Evolutionary conservation across 768 basidiomycete species (phyloP), one percentile per base, ranked within the genome.

Genomic region (Lactarius pseudohatsudake): DNA sequence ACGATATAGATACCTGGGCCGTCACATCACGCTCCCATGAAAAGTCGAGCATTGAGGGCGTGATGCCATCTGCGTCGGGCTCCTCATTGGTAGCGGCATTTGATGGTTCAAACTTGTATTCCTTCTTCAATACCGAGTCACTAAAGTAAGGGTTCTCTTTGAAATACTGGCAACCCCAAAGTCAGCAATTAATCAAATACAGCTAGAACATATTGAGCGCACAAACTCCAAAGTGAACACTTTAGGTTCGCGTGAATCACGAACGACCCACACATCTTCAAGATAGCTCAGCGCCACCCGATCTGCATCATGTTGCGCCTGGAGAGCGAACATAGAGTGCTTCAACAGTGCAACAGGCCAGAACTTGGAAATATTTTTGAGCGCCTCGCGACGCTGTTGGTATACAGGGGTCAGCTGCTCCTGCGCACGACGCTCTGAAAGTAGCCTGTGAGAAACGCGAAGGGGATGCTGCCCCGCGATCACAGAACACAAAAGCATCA

Each of bases 151-250:
- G 90, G 78, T 94, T 94, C 73, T 92, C 84, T 76, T 90, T 91
- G 82, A 94, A 94, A 74, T 90, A 74, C 92, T 94, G 72, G 16
- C 36, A 36, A 11, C 16, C 8, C 15, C 36, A 55, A 26, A 22
- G 59, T 70, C 43, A 58, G 43, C 30, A 16, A 43, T 53, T 6
- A 43, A 45, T 69, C 47, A 64, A 59, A 54, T 32, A 38, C 45
- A 59, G 26, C 62, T 61, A 66, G 57, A 61, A 28, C 54, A 62
- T 59, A 64, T 59, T 59, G 38, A 60, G 86, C 94, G 74, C 76
- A 96, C 95, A 78, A 97, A 94, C 81, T 95, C 89, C 63, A 96
- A 77, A 59, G 88, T 90, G 79, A 88, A 96, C 74, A 87, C 89
- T 72, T 95, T 80, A 64, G 87, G 86, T 76, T 97, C 94, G 53